Evolutionary conservation across 179 eudicot genomes (phyloP).

Genomic region (Actinidia arguta): DNA sequence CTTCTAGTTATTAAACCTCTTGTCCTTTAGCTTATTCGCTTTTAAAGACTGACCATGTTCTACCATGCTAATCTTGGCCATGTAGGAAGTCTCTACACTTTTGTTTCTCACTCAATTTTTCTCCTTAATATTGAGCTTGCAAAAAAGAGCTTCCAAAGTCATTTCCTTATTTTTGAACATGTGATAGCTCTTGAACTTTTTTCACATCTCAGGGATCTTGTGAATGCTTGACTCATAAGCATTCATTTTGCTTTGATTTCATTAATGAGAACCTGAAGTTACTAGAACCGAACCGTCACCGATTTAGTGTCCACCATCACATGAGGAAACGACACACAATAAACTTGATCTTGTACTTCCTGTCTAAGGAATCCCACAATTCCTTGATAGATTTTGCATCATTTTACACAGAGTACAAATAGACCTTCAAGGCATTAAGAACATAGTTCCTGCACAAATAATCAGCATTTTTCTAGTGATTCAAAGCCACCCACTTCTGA

Average conservation of each 20-base stretch:
- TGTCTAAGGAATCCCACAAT: background rate
- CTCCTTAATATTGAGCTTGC: background rate
- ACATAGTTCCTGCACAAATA: no score
- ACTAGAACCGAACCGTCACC: background rate
- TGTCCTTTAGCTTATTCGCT: background rate
- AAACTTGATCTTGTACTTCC: background rate
- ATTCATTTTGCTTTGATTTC: background rate
- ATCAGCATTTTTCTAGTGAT: no score
- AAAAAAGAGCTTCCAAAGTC: background rate
- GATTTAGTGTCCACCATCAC: background rate
- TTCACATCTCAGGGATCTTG: background rate
- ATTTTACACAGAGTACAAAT: background rate
- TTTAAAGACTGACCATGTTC: no score
- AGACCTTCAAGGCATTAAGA: background rate
- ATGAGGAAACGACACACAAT: background rate
- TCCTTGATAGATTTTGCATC: background rate
- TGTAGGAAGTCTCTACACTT: background rate
- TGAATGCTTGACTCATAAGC: background rate
- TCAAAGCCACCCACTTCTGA: background rate
- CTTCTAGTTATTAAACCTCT: no score
- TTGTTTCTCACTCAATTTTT: background rate
- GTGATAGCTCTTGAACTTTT: background rate
- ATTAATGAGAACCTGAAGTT: background rate
- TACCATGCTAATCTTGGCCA: background rate
- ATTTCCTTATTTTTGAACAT: background rate